These are phyloP conservation scores for Emericellopsis cladophorae DNA, from an alignment of 2,329 filamentous ascomycete genomes.

Conservation along the genomic window DNA sequence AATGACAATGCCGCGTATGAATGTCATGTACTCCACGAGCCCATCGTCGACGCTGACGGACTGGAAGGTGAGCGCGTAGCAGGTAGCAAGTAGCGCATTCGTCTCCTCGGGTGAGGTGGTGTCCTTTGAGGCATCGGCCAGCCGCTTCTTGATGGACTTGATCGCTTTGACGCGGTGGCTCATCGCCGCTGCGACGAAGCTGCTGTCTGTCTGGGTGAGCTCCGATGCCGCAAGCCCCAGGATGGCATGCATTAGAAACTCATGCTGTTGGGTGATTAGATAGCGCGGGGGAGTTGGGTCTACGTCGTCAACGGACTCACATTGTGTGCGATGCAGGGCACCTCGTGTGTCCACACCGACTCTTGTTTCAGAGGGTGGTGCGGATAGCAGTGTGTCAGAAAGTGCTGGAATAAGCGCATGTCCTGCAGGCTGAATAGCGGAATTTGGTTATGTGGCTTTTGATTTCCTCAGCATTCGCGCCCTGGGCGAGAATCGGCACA, in stretches of 20 bases:
- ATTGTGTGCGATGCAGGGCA: slow-evolving; percentile 54
- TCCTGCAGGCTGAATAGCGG: slow-evolving; percentile 48
- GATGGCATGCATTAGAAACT: slow-evolving; percentile 60
- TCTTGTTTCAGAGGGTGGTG: slow-evolving; percentile 54
- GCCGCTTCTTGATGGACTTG: slow-evolving; percentile 43
- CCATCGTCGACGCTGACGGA: slow-evolving; percentile 45
- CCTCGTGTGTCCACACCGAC: slow-evolving; percentile 51
- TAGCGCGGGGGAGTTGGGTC: slow-evolving; percentile 3
- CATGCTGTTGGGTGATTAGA: slow-evolving; percentile 27
- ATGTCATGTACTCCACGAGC: slow-evolving; percentile 47
- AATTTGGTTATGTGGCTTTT: slow-evolving; percentile 41
- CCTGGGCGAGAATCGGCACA: slow-evolving; percentile 3
- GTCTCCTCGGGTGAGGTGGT: slow-evolving; percentile 35
- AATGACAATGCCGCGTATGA: slow-evolving; percentile 43
- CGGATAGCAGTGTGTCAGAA: slow-evolving; percentile 47
- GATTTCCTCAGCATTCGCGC: not conserved
- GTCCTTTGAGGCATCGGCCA: slow-evolving; percentile 27
- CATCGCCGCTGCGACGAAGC: slow-evolving; percentile 45
- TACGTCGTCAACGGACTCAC: slow-evolving; percentile 23
- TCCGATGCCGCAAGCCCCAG: slow-evolving; percentile 56
- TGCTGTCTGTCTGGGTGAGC: slow-evolving; percentile 36
- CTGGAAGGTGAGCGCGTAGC: slow-evolving; percentile 46
- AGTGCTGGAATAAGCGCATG: slow-evolving; percentile 59
- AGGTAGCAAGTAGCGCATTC: slow-evolving; percentile 46
- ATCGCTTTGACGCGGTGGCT: slow-evolving; percentile 54